These are phyloP conservation scores for Coniochaeta hoffmannii DNA, from an alignment of 2,329 filamentous ascomycete species.

Conservation along the genomic window DNA sequence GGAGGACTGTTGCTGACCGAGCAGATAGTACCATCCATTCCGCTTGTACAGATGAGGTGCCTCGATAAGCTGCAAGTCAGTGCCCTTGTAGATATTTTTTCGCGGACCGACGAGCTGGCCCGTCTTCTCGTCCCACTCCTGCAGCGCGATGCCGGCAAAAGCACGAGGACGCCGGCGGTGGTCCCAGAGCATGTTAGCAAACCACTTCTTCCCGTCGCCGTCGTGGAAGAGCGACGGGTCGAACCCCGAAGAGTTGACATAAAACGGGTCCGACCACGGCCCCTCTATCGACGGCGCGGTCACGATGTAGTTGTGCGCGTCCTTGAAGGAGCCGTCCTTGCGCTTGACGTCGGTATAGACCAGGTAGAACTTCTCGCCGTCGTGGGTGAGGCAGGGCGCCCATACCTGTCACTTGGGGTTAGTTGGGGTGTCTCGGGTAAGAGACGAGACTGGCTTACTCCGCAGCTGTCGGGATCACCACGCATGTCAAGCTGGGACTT, in stretches of 20 bases:
- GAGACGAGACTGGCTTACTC: no score
- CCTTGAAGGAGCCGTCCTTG: conserved; percentile 59
- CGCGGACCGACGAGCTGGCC: conserved; percentile 46
- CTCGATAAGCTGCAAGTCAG: conserved; percentile 46
- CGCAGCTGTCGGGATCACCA: conserved; percentile 52
- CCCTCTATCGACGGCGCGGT: conserved; percentile 44
- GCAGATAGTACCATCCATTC: conserved; percentile 51
- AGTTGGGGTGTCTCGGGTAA: no score
- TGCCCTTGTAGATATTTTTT: conserved; percentile 49
- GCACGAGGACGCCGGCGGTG: conserved; percentile 38
- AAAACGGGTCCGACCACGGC: conserved; percentile 54
- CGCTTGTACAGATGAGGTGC: conserved; percentile 53
- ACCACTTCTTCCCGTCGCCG: conserved; percentile 47
- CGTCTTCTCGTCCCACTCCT: conserved; percentile 45
- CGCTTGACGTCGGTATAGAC: conserved; percentile 61
- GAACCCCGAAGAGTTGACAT: conserved; percentile 54
- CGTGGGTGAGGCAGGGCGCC: conserved; percentile 57
- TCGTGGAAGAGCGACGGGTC: conserved; percentile 56
- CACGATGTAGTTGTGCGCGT: conserved; percentile 58
- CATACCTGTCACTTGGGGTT: conserved; percentile 32
- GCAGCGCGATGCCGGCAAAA: conserved; percentile 51
- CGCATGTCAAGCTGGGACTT: conserved; percentile 48
- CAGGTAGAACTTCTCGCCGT: conserved; percentile 53
- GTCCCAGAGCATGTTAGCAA: conserved; percentile 50
- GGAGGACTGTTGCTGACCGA: conserved; percentile 21